phyloP scores from a whole-genome alignment of 2,329 filamentous ascomycete genomes.

The Ramularia collo-cygni region DNA sequence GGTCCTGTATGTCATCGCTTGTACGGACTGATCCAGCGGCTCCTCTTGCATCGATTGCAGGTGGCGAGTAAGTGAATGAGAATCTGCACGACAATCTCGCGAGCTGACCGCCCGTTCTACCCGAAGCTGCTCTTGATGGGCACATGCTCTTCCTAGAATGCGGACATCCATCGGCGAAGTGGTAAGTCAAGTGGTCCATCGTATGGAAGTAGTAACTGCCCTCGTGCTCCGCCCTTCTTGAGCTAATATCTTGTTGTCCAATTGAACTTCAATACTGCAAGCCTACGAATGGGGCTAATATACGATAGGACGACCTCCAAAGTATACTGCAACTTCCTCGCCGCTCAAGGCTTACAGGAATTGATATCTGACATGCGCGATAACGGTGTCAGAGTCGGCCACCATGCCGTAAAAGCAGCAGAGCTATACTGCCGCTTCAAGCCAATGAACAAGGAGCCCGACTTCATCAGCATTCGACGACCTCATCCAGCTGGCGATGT shows the following conservation, averaged over 20 bases:
- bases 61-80: conserved; percentile 35
- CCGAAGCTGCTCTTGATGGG: conserved; percentile 49
- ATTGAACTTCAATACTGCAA: too few species aligned
- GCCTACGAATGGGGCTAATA: too few species aligned
- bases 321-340: conserved; percentile 60
- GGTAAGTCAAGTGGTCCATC: too few species aligned
- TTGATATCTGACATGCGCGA: conserved; percentile 29
- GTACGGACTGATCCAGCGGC: conserved; percentile 54
- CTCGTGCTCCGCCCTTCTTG: too few species aligned
- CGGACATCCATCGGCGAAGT: conserved; percentile 64
- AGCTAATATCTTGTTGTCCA: too few species aligned
- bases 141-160: conserved; percentile 70
- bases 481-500: conserved; percentile 43
- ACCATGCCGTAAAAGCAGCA: conserved; percentile 46
- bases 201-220: too few species aligned
- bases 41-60: conserved; percentile 59
- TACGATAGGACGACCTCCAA: conserved; percentile 51
- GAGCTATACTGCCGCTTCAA: conserved; percentile 64
- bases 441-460: conserved; percentile 53
- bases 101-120: conserved; percentile 17
- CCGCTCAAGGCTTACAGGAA: conserved; percentile 53
- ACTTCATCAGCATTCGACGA: conserved; percentile 29
- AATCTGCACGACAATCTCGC: background rate
- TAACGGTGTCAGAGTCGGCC: conserved; percentile 27
- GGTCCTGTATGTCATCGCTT: conserved; percentile 57